Evolutionary conservation across 2,329 filamentous ascomycete species (phyloP), one percentile per base, ranked within the genome.

Genomic region (Aspergillus awamori): DNA sequence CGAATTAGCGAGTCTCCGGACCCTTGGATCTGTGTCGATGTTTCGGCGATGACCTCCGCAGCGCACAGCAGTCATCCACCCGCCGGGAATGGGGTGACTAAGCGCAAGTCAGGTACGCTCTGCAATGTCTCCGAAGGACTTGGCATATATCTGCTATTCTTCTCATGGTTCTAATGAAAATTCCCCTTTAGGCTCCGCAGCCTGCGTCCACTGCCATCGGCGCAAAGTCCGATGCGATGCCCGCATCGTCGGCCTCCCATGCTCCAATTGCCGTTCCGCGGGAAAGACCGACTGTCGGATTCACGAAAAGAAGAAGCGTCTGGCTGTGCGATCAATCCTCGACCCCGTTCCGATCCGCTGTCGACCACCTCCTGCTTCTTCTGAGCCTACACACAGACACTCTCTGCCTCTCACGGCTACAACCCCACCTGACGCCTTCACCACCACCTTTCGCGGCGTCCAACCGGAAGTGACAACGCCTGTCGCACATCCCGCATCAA

Each of bases 141-240:
- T 26, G 33, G 26, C 39, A 30, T 3, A 24, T 24, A 2, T 45
- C 8, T 30, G 2, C 24, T 24, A 6, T 15, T 39, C 20, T 33
- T 17, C 0, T 28, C 13, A 10, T 8, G 43, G 30, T 47, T 10
- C 57, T 66, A 10, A 63, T 24, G 36, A 36, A 33, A 58, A 11
- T 45, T 59, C 65, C 51, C 20, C 47, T 36, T 39, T 67, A 77
- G 74, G 75, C 55, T 75, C 76, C n/a, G 77, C 72, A 24, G 82
- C 82, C 38, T 84, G 82, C 61, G 70, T 81, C 43, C 75, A 78
- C 62, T 84, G 82, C 57, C 82, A 84, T 69, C 79, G 78, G 53
- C 79, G 81, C 59, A 84, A 84, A 68, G 79, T 84, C 53, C 79
- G 80, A 62, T 84, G 82, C 63, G 82, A 84, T 69, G 78, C 83